Conservation (phyloP, 176 grass and related monocot genomes). For the Phyllostachys edulis region DNA sequence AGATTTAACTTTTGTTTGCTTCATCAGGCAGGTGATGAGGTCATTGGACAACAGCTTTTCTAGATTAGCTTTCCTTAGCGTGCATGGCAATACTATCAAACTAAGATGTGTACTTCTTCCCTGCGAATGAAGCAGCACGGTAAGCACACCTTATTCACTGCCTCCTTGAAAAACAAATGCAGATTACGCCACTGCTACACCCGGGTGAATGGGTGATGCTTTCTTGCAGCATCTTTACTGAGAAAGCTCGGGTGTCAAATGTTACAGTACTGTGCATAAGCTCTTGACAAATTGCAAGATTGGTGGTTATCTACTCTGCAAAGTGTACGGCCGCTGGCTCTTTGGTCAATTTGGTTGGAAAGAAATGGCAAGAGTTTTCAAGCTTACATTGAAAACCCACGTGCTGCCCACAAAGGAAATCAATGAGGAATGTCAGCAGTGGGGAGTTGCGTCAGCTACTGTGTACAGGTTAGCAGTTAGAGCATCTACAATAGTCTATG, state of each 20-base stretch:
- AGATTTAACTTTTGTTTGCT: conserved; percentile 8
- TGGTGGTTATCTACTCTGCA: background rate
- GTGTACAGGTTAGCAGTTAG: no score
- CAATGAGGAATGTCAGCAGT: no score
- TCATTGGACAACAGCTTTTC: background rate
- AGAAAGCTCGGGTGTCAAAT: background rate
- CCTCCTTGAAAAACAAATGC: background rate
- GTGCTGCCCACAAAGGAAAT: no score
- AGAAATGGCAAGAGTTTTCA: no score
- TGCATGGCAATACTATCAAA: background rate
- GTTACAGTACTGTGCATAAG: background rate
- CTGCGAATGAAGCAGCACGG: background rate
- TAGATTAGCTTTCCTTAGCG: background rate
- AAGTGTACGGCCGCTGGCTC: no score
- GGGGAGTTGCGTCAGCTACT: no score
- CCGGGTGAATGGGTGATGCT: background rate
- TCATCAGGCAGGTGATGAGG: background rate
- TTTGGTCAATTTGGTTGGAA: no score
- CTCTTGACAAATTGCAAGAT: background rate
- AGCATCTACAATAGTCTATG: no score
- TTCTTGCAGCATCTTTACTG: background rate
- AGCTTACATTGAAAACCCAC: no score
- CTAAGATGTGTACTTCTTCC: background rate
- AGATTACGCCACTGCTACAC: background rate
- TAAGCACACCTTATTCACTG: background rate